phyloP scores from a whole-genome alignment of 345 rosid species.

The Erysimum cheiranthoides region DNA sequence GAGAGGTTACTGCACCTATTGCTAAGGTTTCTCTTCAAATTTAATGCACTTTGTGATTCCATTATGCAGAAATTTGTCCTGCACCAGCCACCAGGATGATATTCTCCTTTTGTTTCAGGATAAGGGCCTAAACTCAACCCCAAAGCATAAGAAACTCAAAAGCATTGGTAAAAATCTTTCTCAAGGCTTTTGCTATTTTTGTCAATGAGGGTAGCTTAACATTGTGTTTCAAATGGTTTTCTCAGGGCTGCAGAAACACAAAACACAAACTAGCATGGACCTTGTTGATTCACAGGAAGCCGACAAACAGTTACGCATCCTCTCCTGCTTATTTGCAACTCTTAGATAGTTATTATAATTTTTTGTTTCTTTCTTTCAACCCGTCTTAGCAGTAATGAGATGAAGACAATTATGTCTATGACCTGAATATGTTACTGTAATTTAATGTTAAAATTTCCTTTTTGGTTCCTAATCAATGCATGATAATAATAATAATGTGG shows the following conservation, averaged over 20 bases:
- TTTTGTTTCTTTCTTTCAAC: constrained; percentile 7
- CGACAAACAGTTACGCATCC: constrained; percentile 64
- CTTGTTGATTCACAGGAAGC: constrained; percentile 47
- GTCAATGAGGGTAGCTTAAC: constrained; percentile 21
- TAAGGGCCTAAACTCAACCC: constrained; percentile 54
- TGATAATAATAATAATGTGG: constrained; percentile 2
- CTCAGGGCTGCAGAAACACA: constrained; percentile 65
- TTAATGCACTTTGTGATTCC: constrained; percentile 8
- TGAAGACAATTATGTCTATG: neutral
- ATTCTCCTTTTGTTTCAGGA: constrained; percentile 50
- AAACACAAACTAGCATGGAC: constrained; percentile 50
- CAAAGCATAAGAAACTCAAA: constrained; percentile 75
- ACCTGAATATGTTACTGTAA: constrained; percentile 10
- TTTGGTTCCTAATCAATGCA: constrained; percentile 5
- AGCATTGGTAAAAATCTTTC: constrained; percentile 54
- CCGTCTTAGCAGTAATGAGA: constrained; percentile 5
- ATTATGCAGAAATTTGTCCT: constrained; percentile 6
- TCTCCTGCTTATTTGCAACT: constrained; percentile 26
- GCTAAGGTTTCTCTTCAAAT: constrained; percentile 49
- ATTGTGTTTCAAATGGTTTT: constrained; percentile 33
- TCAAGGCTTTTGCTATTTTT: constrained; percentile 22
- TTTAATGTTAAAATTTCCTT: constrained; percentile 15
- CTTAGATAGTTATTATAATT: neutral
- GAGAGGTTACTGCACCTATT: constrained; percentile 62
- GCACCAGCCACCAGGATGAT: constrained; percentile 19